Evolutionary conservation across 2,329 filamentous ascomycete species (phyloP).

Genomic region (Gliomastix tumulicola): DNA sequence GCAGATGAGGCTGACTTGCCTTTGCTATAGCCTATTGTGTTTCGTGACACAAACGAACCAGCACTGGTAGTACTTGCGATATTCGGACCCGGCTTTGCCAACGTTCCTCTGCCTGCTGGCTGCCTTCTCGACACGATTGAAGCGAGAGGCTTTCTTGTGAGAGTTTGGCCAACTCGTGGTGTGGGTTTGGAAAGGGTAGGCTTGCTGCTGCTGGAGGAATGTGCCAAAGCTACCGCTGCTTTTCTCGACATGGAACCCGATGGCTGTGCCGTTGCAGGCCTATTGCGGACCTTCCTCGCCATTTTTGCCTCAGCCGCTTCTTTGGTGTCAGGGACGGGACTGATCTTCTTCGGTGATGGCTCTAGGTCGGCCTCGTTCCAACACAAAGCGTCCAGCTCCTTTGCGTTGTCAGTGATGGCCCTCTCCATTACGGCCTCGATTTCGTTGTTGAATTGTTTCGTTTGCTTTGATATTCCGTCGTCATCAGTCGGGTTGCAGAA

Average conservation of each 20-base stretch:
- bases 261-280: not conserved
- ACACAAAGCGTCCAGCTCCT: slow-evolving; percentile 55
- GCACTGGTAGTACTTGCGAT: no score
- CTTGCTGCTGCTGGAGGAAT: no score
- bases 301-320: slow-evolving; percentile 4
- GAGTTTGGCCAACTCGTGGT: no score
- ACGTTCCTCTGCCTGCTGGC: no score
- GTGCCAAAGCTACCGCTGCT: no score
- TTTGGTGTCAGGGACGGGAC: slow-evolving; percentile 1
- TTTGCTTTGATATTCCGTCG: slow-evolving; percentile 55
- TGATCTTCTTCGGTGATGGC: slow-evolving; percentile 25
- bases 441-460: slow-evolving; percentile 52
- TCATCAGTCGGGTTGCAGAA: slow-evolving; percentile 60
- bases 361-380: slow-evolving; percentile 53
- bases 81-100: no score
- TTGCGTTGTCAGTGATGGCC: slow-evolving; percentile 60
- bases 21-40: slow-evolving; percentile 79
- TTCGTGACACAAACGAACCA: slow-evolving; percentile 70
- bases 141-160: no score
- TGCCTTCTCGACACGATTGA: no score
- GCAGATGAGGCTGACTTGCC: slow-evolving; percentile 54
- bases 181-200: no score
- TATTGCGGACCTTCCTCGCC: slow-evolving; percentile 2
- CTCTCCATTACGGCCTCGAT: slow-evolving; percentile 44
- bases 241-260: slow-evolving; percentile 34